Evolutionary conservation across 2,329 filamentous ascomycete species (phyloP).

Genomic region (Cylindrodendrum hubeiense): DNA sequence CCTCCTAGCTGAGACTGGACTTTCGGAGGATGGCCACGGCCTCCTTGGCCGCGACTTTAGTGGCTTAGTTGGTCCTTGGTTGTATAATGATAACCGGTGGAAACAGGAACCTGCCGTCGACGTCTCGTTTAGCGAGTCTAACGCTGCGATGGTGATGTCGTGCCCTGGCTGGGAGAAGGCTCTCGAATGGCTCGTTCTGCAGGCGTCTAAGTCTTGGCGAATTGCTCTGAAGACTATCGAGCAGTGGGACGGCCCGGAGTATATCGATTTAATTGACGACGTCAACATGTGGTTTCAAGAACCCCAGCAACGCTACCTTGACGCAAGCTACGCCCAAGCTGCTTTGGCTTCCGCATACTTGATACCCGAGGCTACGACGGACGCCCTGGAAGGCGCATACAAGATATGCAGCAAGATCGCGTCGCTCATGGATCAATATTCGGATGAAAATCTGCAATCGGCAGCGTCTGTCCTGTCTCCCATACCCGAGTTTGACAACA

Average conservation of each 20-base stretch:
- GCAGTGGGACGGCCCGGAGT: slow-evolving; percentile 80
- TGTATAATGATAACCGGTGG: slow-evolving; percentile 74
- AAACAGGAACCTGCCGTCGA: slow-evolving; percentile 38
- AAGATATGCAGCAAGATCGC: slow-evolving; percentile 68
- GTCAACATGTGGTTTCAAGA: slow-evolving; percentile 70
- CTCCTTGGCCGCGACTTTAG: slow-evolving; percentile 74
- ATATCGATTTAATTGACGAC: slow-evolving; percentile 75
- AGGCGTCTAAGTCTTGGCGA: slow-evolving; percentile 71
- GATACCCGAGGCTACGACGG: slow-evolving; percentile 68
- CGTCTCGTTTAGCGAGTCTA: slow-evolving; percentile 38
- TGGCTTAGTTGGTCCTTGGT: slow-evolving; percentile 79
- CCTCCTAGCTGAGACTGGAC: slow-evolving; percentile 70
- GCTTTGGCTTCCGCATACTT: slow-evolving; percentile 77
- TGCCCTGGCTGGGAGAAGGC: slow-evolving; percentile 77
- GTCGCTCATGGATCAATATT: slow-evolving; percentile 69
- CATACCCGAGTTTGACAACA: slow-evolving; percentile 48
- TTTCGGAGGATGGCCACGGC: slow-evolving; percentile 51
- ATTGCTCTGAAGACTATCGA: slow-evolving; percentile 73
- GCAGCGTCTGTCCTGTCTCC: slow-evolving; percentile 59
- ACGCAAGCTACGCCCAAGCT: slow-evolving; percentile 75
- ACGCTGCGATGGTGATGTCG: slow-evolving; percentile 47
- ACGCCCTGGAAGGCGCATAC: slow-evolving; percentile 72
- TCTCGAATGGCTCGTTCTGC: slow-evolving; percentile 74
- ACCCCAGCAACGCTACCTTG: slow-evolving; percentile 69
- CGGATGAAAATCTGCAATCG: slow-evolving; percentile 64